Conservation (phyloP, 495 filamentous ascomycete species). For the Penicillium turbatum region DNA sequence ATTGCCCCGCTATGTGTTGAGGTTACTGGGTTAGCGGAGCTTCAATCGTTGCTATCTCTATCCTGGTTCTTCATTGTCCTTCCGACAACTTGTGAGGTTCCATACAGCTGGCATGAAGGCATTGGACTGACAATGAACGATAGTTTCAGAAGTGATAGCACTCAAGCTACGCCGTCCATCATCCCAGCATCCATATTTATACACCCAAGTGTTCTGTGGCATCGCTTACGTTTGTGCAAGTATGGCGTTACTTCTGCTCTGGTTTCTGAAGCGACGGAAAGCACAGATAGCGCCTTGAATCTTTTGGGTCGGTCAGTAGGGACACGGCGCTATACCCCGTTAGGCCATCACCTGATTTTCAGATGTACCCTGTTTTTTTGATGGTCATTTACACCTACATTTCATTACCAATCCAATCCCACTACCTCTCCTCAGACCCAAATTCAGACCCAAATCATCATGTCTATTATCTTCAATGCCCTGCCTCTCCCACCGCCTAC, state of each 20-base stretch:
- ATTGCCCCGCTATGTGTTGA: not conserved
- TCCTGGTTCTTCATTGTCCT: not conserved
- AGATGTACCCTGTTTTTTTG: too few species aligned
- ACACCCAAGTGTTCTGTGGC: not conserved
- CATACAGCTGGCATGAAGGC: not conserved
- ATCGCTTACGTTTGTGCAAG: not conserved
- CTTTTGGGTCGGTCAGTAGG: too few species aligned
- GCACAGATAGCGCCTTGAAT: not conserved
- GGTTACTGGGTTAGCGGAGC: not conserved
- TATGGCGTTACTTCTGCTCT: not conserved
- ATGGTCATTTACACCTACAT: too few species aligned
- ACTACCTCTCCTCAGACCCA: too few species aligned
- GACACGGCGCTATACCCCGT: too few species aligned
- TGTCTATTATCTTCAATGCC: too few species aligned
- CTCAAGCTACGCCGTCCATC: not conserved
- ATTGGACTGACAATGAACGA: not conserved
- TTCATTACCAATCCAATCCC: too few species aligned
- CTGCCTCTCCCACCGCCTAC: too few species aligned
- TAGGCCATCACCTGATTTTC: too few species aligned
- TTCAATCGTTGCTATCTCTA: not conserved
- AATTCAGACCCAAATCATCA: too few species aligned
- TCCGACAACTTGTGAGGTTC: not conserved
- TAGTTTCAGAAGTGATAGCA: not conserved
- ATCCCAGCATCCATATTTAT: not conserved
- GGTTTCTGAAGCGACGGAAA: not conserved